phyloP scores from a whole-genome alignment of 805 yeast genomes.

The Saccharomycopsis babjevae region DNA sequence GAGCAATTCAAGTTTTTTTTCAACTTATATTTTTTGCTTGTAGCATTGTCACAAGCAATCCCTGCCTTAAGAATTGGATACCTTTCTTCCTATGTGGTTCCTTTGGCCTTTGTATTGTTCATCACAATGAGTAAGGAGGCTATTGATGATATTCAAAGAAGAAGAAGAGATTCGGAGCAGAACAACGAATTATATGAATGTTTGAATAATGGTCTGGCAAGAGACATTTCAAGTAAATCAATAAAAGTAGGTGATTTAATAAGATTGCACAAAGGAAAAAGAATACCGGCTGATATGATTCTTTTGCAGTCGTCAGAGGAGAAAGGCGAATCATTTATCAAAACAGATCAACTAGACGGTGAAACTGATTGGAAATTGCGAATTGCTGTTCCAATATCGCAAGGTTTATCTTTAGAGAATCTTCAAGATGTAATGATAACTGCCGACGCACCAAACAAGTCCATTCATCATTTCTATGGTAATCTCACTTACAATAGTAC shows the following conservation, averaged over 20 bases:
- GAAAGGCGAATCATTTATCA: constrained; percentile 82
- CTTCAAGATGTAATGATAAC: constrained; percentile 46
- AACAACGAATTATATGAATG: constrained; percentile 78
- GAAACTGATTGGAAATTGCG: constrained; percentile 98
- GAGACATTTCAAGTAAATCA: constrained; percentile 37
- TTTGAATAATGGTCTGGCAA: constrained; percentile 30
- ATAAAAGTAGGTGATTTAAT: constrained; percentile 83
- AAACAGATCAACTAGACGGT: constrained; percentile 97
- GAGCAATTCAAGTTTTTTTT: constrained; percentile 97
- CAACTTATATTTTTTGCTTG: constrained; percentile 82
- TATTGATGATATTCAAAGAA: constrained; percentile 80
- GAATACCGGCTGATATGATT: constrained; percentile 92
- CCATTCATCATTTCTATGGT: constrained; percentile 76
- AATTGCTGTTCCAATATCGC: constrained; percentile 67
- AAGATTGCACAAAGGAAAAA: constrained; percentile 62
- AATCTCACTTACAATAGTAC: constrained; percentile 50
- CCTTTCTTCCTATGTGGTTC: constrained; percentile 84
- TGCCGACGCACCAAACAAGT: constrained; percentile 74
- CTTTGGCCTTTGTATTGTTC: constrained; percentile 81
- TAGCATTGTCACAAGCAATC: constrained; percentile 86
- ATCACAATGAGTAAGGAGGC: constrained; percentile 97
- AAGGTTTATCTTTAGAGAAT: constrained; percentile 41
- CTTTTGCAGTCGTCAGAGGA: constrained; percentile 72
- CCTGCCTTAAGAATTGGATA: constrained; percentile 91
- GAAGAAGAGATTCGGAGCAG: constrained; percentile 83